Base-by-base conservation (phyloP, 2,329 filamentous ascomycete genomes). In the Pseudogymnoascus sp. region DNA sequence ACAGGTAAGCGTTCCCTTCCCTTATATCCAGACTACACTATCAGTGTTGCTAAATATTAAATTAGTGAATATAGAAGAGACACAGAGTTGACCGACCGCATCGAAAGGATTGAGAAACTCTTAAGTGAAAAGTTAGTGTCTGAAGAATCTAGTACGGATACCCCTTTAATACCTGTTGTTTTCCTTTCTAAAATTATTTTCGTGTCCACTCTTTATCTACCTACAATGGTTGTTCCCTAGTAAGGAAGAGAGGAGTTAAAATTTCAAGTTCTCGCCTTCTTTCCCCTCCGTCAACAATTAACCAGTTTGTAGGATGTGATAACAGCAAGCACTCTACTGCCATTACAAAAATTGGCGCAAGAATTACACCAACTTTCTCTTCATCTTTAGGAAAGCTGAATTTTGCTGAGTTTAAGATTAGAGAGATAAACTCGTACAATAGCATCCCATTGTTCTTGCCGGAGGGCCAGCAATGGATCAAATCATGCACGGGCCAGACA, bases 391-490 rank as follows among this genome's bases (percentile, higher is more conserved):
- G 76, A 8, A 75, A 76, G 16, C 72, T 82, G 3, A 77, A 81
- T 68, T 81, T 81, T 65, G 78, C 78, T 3, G 80, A 80, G 0
- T 73, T 76, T 56, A 75, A 79, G 62, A 70, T 82, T 8, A 80
- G 80, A 8, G 74, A 75, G 11, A 77, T 81, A 33, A 81, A 77
- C 67, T 72, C 77, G 6, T 74, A 77, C 59, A 80, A 78, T 12
- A 80, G 81, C 6, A 76, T 83, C 1, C 81, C 81, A 0, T 76
- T 81, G 41, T 75, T 84, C 41, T 79, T 81, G 0, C 69, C 73
- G 0, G 74, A 78, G 12, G 81, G 81, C 5, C 76, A 76, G 61
- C 69, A 78, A 66, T 83, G 80, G 79, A 78, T 84, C 35, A 72
- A 76, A 31, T 72, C 78, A 11, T 74, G 76, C 28, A 78, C 80